Evolutionary conservation across 2,329 filamentous ascomycete species (phyloP).

Genomic region (Arthrocladium fulminans): DNA sequence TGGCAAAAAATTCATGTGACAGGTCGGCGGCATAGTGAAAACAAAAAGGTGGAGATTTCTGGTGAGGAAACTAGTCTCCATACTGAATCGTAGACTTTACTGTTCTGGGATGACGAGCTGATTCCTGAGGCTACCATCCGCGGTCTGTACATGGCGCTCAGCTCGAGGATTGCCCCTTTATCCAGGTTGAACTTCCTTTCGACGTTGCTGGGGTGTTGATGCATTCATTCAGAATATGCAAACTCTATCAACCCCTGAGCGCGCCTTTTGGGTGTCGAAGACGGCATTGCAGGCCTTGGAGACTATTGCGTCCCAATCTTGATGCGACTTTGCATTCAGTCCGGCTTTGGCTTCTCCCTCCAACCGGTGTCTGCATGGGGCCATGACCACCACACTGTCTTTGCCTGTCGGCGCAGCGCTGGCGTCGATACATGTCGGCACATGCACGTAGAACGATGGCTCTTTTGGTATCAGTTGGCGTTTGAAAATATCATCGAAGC

Average conservation of each 20-base stretch:
- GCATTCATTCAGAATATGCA: constrained; percentile 50
- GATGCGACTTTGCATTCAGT: constrained; percentile 26
- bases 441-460: constrained; percentile 70
- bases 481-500: constrained; percentile 69
- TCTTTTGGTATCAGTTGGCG: constrained; percentile 56
- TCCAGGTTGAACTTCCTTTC: constrained; percentile 65
- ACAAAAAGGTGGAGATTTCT: too few relatives aligned
- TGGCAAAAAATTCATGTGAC: too few relatives aligned
- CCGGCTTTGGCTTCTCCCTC: constrained; percentile 24
- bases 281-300: constrained; percentile 51
- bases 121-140: too few relatives aligned
- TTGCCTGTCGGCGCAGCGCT: constrained; percentile 56
- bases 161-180: constrained; percentile 62
- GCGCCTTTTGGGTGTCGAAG: constrained; percentile 50
- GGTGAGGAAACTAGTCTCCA: too few relatives aligned
- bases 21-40: too few relatives aligned
- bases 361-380: constrained; percentile 61
- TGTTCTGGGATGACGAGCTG: too few relatives aligned
- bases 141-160: too few relatives aligned
- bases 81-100: too few relatives aligned
- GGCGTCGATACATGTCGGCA: constrained; percentile 60
- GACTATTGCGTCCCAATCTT: constrained; percentile 57
- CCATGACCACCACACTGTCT: constrained; percentile 60
- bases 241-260: constrained; percentile 47
- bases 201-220: constrained; percentile 59